Percentiles rank a stretch among this genome's conserved stretches.
phyloP scores from a whole-genome alignment of 257 asterid species.

The Sherardia arvensis region DNA sequence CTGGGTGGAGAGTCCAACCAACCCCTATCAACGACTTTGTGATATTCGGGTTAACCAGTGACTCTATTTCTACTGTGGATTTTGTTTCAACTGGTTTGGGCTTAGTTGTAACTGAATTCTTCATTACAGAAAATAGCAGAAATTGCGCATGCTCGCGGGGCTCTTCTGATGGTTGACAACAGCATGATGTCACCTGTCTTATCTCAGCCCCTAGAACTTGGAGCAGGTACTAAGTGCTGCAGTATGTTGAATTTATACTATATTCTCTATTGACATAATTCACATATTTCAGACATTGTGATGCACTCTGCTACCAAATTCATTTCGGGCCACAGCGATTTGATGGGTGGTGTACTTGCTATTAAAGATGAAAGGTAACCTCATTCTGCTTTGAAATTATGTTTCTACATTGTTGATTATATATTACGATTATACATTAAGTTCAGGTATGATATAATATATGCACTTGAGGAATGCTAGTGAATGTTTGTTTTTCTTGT shows the following conservation, averaged over 20 bases:
- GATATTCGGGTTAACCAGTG: constrained; percentile 60
- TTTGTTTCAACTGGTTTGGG: background rate
- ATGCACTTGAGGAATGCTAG: background rate
- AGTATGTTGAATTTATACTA: background rate
- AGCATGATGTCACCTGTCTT: constrained; percentile 94
- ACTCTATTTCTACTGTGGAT: background rate
- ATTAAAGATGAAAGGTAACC: constrained; percentile 67
- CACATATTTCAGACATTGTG: constrained; percentile 63
- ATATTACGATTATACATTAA: background rate
- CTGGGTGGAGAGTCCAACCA: constrained; percentile 98
- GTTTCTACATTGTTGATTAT: background rate
- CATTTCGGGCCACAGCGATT: constrained; percentile 82
- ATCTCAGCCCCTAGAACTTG: constrained; percentile 77
- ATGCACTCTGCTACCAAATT: constrained; percentile 92
- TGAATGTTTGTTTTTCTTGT: background rate
- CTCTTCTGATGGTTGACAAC: constrained; percentile 86
- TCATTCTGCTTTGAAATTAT: background rate
- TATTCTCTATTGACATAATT: constrained; percentile 3
- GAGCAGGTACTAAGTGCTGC: constrained; percentile 52
- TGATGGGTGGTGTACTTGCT: constrained; percentile 80
- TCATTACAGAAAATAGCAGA: constrained; percentile 62
- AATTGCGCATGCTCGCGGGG: constrained; percentile 76
- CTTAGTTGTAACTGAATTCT: constrained; percentile 2
- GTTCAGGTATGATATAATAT: background rate
- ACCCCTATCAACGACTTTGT: constrained; percentile 87